These are phyloP conservation scores for Penicillium simplicissimum DNA, from an alignment of 495 filamentous ascomycete genomes.

Conservation along the genomic window DNA sequence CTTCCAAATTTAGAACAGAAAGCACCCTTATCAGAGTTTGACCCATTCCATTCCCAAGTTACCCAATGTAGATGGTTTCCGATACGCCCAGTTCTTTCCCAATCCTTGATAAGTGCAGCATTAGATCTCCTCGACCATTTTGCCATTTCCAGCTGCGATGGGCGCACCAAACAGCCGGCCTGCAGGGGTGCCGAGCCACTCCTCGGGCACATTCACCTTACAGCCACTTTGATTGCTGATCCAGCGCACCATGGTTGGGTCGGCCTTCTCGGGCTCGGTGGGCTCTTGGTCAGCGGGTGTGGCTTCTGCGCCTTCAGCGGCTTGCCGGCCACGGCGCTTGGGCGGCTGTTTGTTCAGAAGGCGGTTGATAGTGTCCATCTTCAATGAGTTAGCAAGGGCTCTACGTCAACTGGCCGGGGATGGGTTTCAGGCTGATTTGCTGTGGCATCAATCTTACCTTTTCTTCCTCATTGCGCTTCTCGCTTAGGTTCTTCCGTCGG, in stretches of 20 bases:
- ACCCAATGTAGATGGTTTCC: conserved; percentile 16
- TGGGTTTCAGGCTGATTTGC: background rate
- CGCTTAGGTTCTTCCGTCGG: conserved; percentile 91
- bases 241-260: conserved; percentile 76
- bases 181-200: conserved; percentile 72
- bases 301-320: conserved; percentile 47
- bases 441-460: conserved; percentile 59
- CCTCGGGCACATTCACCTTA: conserved; percentile 72
- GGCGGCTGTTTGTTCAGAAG: conserved; percentile 94
- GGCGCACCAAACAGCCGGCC: conserved; percentile 60
- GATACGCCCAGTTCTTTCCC: conserved; percentile 33
- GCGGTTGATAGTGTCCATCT: conserved; percentile 98
- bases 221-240: conserved; percentile 70
- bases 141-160: conserved; percentile 29
- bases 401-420: background rate
- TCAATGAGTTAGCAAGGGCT: conserved; percentile 1
- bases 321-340: conserved; percentile 64
- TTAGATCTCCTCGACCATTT: conserved; percentile 51
- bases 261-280: conserved; percentile 56
- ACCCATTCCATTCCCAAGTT: conserved; percentile 13
- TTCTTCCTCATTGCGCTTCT: conserved; percentile 98
- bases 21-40: background rate
- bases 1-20: conserved; percentile 5
- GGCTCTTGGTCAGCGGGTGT: conserved; percentile 58
- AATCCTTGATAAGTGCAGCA: conserved; percentile 1